These are phyloP conservation scores for Phragmites australis DNA, from an alignment of 176 grass and related monocot species.

Conservation along the genomic window DNA sequence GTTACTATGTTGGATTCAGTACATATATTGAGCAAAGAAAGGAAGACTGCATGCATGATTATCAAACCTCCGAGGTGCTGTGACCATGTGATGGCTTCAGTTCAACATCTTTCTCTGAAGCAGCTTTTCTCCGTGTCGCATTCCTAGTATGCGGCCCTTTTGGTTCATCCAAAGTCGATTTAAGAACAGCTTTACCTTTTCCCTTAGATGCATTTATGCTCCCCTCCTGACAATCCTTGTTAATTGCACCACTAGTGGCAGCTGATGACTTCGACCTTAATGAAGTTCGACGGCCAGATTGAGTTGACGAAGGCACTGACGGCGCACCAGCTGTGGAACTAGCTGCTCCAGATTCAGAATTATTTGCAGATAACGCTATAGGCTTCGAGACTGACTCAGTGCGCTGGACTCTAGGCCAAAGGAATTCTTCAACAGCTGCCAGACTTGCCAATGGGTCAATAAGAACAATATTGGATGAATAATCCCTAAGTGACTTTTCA, in stretches of 20 bases:
- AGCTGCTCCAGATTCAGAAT: constrained; percentile 60
- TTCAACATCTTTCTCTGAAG: constrained; percentile 69
- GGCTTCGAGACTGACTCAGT: constrained; percentile 59
- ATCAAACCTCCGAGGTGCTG: constrained; percentile 76
- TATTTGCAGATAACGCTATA: constrained; percentile 43
- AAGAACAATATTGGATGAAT: constrained; percentile 91
- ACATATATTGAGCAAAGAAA: constrained; percentile 21
- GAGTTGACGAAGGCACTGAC: constrained; percentile 42
- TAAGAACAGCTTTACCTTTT: constrained; percentile 84
- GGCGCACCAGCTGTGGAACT: constrained; percentile 33
- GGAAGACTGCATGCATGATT: not conserved
- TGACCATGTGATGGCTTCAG: constrained; percentile 53
- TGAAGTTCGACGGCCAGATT: constrained; percentile 46
- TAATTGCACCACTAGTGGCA: constrained; percentile 47
- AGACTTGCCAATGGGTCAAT: constrained; percentile 85
- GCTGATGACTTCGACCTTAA: constrained; percentile 65
- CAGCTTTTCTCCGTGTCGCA: constrained; percentile 52
- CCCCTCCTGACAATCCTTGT: constrained; percentile 55
- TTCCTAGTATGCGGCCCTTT: constrained; percentile 75
- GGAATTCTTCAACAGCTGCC: constrained; percentile 81
- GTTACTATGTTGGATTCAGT: not conserved
- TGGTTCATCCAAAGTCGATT: constrained; percentile 50
- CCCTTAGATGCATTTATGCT: constrained; percentile 57
- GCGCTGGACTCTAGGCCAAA: constrained; percentile 82
- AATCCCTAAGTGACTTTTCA: constrained; percentile 83